Percentiles rank a stretch among this genome's conserved stretches.
Evolutionary conservation across 2,329 filamentous ascomycete genomes (phyloP).

Genomic region (Scytalidium lignicola): DNA sequence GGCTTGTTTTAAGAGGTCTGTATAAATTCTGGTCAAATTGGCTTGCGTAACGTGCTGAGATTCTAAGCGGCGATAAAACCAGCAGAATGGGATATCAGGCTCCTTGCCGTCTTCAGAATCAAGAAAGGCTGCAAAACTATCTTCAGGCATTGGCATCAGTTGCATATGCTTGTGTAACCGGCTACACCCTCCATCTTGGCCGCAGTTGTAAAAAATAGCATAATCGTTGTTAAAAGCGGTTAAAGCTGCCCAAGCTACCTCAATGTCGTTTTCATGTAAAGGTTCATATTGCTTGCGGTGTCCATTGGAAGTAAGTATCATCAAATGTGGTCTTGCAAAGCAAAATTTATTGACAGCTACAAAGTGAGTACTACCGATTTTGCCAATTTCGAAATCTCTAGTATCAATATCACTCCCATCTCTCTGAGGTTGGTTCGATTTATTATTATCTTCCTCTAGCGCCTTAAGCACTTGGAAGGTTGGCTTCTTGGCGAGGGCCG

Average conservation of each 20-base stretch:
- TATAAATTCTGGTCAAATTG: constrained; percentile 22
- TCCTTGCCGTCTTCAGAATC: constrained; percentile 8
- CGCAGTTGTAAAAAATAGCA: constrained; percentile 43
- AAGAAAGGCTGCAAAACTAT: constrained; percentile 24
- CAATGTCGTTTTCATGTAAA: constrained; percentile 30
- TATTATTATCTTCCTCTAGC: not conserved
- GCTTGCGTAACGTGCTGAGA: constrained; percentile 14
- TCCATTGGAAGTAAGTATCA: constrained; percentile 42
- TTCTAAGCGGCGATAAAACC: constrained; percentile 29
- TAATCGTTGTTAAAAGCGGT: constrained; percentile 24
- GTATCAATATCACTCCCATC: constrained; percentile 38
- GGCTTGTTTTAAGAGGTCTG: constrained; percentile 19
- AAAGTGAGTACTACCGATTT: constrained; percentile 36
- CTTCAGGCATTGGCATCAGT: constrained; percentile 29
- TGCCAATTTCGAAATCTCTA: constrained; percentile 35
- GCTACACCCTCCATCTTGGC: constrained; percentile 38
- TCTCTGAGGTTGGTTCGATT: not conserved
- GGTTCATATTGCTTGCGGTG: constrained; percentile 40
- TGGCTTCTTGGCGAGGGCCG: not conserved
- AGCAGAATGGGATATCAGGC: constrained; percentile 30
- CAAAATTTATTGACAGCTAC: constrained; percentile 45
- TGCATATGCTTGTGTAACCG: constrained; percentile 46
- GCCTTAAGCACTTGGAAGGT: not conserved
- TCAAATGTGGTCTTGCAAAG: constrained; percentile 40
- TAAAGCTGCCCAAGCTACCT: constrained; percentile 31